A percentile compares a stretch with the other conserved stretches of the same genome.
Evolutionary conservation across 768 basidiomycete species (phyloP).

Genomic region (Hydnomerulius pinastri): DNA sequence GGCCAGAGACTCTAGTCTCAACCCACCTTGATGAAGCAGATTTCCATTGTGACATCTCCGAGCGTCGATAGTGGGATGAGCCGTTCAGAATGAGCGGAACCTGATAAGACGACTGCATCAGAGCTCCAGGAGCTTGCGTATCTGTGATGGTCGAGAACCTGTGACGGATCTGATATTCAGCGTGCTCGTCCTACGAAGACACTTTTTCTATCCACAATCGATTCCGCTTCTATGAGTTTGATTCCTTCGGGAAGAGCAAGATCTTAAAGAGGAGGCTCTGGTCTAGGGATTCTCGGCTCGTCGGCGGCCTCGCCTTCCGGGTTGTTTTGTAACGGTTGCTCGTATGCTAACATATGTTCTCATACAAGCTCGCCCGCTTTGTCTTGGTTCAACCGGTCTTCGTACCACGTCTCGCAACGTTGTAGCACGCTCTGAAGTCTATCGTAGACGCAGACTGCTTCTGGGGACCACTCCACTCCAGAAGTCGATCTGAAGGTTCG

Average conservation of each 20-base stretch:
- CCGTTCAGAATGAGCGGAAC: constrained; percentile 69
- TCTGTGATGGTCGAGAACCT: constrained; percentile 48
- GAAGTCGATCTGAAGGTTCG: constrained; percentile 78
- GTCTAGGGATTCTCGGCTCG: neutral
- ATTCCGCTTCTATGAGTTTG: constrained; percentile 69
- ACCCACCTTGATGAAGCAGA: constrained; percentile 72
- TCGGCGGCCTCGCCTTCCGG: constrained; percentile 8
- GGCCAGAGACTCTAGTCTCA: no score
- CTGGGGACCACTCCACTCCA: constrained; percentile 77
- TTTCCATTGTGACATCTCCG: constrained; percentile 74
- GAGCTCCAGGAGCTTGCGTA: neutral
- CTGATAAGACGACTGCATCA: constrained; percentile 36
- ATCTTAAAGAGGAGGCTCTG: constrained; percentile 10
- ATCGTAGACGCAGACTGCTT: constrained; percentile 82
- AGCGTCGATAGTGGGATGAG: constrained; percentile 80
- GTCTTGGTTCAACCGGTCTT: constrained; percentile 56
- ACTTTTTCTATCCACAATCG: constrained; percentile 85
- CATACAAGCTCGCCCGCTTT: constrained; percentile 57
- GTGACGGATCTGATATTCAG: constrained; percentile 70
- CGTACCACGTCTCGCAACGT: constrained; percentile 68
- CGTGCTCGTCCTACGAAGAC: constrained; percentile 87
- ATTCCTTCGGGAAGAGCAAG: constrained; percentile 56
- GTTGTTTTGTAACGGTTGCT: constrained; percentile 12
- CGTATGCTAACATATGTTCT: constrained; percentile 46
- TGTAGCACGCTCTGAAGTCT: constrained; percentile 79